phyloP scores from a whole-genome alignment of 2,329 filamentous ascomycete species.

The Colletotrichum camelliae region DNA sequence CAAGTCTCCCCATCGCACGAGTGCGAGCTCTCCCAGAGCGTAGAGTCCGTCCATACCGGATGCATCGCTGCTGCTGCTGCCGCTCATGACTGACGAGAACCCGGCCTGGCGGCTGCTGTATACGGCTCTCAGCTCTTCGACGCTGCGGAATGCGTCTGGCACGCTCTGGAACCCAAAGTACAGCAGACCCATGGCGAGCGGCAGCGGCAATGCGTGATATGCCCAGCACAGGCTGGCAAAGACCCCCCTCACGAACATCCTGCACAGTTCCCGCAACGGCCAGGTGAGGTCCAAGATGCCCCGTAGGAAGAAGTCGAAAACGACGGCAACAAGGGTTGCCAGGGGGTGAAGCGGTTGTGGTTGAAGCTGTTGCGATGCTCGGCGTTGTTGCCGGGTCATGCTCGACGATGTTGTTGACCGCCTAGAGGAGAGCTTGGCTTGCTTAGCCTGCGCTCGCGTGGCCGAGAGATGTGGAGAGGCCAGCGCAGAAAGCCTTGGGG shows the following conservation, averaged over 20 bases:
- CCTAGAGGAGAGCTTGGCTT: slow-evolving; percentile 1
- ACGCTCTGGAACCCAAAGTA: slow-evolving; percentile 19
- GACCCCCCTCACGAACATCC: slow-evolving; percentile 1
- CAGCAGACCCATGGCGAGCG: slow-evolving; percentile 11
- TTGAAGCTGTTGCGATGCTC: not conserved
- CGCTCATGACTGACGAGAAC: not conserved
- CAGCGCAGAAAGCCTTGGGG: slow-evolving; percentile 17
- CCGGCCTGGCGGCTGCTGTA: not conserved
- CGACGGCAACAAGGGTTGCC: slow-evolving; percentile 2
- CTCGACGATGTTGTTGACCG: not conserved
- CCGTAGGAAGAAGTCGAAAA: slow-evolving; percentile 13
- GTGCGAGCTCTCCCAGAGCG: slow-evolving; percentile 10
- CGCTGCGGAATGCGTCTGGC: not conserved
- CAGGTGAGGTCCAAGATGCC: slow-evolving; percentile 16
- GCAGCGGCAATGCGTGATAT: slow-evolving; percentile 14
- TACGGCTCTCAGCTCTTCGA: slow-evolving; percentile 7
- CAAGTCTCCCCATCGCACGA: slow-evolving; percentile 18
- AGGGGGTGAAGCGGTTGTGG: slow-evolving; percentile 9
- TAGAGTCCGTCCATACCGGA: slow-evolving; percentile 15
- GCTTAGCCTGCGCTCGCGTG: slow-evolving; percentile 5
- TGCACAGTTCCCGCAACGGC: slow-evolving; percentile 8
- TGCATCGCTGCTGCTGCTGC: not conserved
- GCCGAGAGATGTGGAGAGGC: slow-evolving; percentile 3
- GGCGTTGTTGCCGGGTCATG: slow-evolving; percentile 5
- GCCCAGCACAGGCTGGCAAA: slow-evolving; percentile 14